Evolutionary conservation across 2,329 filamentous ascomycete species (phyloP).

Genomic region (Paecilomyces sp.): DNA sequence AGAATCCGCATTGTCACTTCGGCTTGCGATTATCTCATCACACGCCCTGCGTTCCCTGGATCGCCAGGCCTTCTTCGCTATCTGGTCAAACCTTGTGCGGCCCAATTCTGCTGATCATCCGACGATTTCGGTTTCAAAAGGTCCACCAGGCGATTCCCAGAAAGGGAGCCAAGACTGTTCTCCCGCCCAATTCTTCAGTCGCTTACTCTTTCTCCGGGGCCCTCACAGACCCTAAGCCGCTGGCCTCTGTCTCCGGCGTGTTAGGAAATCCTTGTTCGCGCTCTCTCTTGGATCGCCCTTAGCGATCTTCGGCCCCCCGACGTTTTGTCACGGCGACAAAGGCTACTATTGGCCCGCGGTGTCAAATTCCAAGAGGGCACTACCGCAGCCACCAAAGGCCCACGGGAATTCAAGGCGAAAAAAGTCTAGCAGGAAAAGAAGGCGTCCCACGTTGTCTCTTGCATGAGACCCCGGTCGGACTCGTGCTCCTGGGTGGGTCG

Average conservation of each 20-base stretch:
- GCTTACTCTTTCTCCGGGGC: neutral
- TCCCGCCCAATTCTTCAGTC: conserved; percentile 1
- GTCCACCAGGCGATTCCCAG: neutral
- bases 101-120: conserved; percentile 17
- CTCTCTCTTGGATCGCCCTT: neutral
- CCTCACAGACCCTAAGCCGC: neutral
- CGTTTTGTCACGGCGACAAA: neutral
- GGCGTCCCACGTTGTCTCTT: conserved; percentile 29
- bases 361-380: neutral
- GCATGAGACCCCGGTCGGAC: conserved; percentile 26
- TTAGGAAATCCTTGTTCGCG: neutral
- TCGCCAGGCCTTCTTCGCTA: conserved; percentile 5
- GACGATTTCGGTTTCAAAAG: conserved; percentile 5
- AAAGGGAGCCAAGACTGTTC: neutral
- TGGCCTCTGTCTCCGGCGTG: neutral
- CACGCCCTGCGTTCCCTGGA: conserved; percentile 8
- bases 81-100: conserved; percentile 11
- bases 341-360: neutral
- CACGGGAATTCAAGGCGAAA: conserved; percentile 4
- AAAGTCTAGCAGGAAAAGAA: neutral
- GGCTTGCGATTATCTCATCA: neutral
- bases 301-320: neutral
- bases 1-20: neutral
- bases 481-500: conserved; percentile 31
- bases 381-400: conserved; percentile 9